Evolutionary conservation across 768 basidiomycete genomes (phyloP), one percentile per base, ranked within the genome.

Genomic region (Russula compacta): DNA sequence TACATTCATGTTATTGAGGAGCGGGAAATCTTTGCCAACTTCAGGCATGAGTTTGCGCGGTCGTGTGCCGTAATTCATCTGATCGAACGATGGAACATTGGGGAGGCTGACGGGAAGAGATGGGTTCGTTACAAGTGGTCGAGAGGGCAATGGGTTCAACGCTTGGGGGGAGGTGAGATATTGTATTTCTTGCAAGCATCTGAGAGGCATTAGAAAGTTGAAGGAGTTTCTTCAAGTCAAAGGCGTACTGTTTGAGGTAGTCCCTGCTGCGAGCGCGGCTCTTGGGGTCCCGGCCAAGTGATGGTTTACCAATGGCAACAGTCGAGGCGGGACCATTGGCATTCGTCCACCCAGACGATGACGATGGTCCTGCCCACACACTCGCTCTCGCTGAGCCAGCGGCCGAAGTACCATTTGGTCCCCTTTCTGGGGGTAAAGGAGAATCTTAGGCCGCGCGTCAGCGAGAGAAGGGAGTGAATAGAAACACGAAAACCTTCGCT

Each of bases 121-220:
- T 33, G 85, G 72, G 68, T 83, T 89, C 67, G 80, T 83, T 59
- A 86, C 73, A 59, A 92, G 78, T 2, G 91, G 88, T 67, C 92
- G 83, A 62, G 92, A 89, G 3, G 93, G 93, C 53, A 98, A 79
- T 47, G 97, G 97, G 71, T 99, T 99, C 82, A 98, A 87, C 6
- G 97, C 95, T 72, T 97, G 91, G 1, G 93, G 87, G 0, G 95
- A 98, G 1, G 97, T 99, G 56, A 99, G 78, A 74, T 99, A 99
- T 12, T 92, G 91, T 66, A 99, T 90, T 79, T 99, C 97, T 76
- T 98, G 97, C 29, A 99, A 79, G 74, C 97, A 98, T 74, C 91
- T 94, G 64, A 6, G 58, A 40, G 36, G n/a, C 35, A 59, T 64
- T 46, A 46, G 63, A 73, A 53, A 48, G 60, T 21, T 14, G 10